These are phyloP conservation scores for Capsella bursapastoris DNA, from an alignment of 345 rosid species.

Conservation along the genomic window DNA sequence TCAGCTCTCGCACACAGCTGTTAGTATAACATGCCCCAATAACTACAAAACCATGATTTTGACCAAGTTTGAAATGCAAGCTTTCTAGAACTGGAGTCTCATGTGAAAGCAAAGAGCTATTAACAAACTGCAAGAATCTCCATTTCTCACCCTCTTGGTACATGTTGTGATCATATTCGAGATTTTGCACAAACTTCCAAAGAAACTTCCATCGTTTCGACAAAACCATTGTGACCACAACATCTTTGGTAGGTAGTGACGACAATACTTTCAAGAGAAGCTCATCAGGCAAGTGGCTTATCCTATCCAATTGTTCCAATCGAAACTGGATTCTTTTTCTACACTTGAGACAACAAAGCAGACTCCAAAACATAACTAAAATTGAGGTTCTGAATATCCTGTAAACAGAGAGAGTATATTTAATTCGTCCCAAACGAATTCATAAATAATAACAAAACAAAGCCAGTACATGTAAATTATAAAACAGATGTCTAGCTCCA, in stretches of 20 bases:
- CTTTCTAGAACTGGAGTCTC: conserved; percentile 11
- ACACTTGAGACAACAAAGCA: too few relatives aligned
- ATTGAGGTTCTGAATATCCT: too few relatives aligned
- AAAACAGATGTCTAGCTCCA: too few relatives aligned
- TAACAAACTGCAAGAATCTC: conserved; percentile 12
- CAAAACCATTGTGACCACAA: neutral
- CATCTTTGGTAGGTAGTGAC: neutral
- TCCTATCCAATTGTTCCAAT: neutral
- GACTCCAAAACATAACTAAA: too few relatives aligned
- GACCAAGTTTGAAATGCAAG: conserved; percentile 10
- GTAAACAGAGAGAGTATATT: too few relatives aligned
- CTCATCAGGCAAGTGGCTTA: neutral
- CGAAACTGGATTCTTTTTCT: too few relatives aligned
- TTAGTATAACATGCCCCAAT: neutral
- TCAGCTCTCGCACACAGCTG: too few relatives aligned
- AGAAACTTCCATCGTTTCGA: neutral
- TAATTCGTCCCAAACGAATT: too few relatives aligned
- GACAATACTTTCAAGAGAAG: neutral
- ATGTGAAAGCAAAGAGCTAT: neutral
- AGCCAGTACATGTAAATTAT: too few relatives aligned
- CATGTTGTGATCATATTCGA: neutral
- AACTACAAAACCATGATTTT: neutral
- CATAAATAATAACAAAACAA: too few relatives aligned
- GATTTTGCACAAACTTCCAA: neutral
- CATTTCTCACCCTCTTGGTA: too few relatives aligned